A percentile compares a stretch with the other conserved stretches of the same genome.
phyloP scores from a whole-genome alignment of 2,329 filamentous ascomycete genomes.

The Sporothrix euskadiensis region DNA sequence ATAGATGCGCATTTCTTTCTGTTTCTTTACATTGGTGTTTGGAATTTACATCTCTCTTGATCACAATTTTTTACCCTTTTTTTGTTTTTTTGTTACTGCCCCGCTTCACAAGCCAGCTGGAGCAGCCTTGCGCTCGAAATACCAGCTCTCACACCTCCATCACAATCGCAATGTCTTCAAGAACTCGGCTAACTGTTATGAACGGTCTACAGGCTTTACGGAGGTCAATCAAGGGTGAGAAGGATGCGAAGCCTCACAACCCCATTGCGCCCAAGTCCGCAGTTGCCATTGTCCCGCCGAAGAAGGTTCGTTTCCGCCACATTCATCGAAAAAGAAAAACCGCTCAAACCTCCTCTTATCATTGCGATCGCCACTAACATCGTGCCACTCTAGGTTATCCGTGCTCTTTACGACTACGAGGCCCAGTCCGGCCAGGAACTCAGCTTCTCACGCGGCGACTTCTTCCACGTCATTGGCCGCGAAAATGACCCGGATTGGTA shows the following conservation, averaged over 20 bases:
- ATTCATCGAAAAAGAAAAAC: conserved; percentile 1
- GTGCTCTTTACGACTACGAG: conserved; percentile 90
- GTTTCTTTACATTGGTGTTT: background rate
- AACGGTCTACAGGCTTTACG: conserved; percentile 67
- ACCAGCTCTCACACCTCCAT: background rate
- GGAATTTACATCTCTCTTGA: background rate
- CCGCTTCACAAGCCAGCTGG: background rate
- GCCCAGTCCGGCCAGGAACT: conserved; percentile 76
- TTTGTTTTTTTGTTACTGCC: background rate
- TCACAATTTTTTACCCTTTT: background rate
- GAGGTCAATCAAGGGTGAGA: conserved; percentile 88
- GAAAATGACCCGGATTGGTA: conserved; percentile 97
- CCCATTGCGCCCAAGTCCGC: conserved; percentile 82
- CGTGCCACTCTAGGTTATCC: conserved; percentile 72
- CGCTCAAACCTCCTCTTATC: background rate
- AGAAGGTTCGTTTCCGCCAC: conserved; percentile 69
- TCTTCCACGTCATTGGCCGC: conserved; percentile 95
- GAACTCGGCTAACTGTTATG: conserved; percentile 46
- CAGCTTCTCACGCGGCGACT: conserved; percentile 91
- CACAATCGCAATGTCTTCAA: background rate
- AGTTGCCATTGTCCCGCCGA: conserved; percentile 85
- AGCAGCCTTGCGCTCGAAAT: background rate
- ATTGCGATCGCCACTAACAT: background rate
- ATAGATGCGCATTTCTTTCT: background rate
- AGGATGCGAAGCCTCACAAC: conserved; percentile 70